Percentiles rank a stretch among this genome's conserved stretches.
These are phyloP conservation scores for Zoysia matrella DNA, from an alignment of 202 grass and related monocot genomes.

Conservation along the genomic window DNA sequence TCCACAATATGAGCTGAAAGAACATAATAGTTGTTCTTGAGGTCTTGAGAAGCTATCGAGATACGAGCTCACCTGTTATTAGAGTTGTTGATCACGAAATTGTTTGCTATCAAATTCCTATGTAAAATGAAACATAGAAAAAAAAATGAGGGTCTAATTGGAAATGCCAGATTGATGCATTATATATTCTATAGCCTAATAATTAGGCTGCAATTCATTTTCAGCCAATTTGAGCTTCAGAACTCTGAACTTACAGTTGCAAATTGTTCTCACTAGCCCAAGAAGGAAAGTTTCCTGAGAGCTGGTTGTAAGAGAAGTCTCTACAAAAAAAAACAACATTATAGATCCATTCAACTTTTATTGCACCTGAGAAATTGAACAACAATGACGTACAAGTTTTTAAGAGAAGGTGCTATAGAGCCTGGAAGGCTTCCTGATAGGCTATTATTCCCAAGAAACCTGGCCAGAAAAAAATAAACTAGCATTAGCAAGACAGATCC, in stretches of 20 bases:
- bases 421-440: slow-evolving; percentile 72
- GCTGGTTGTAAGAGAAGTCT: slow-evolving; percentile 93
- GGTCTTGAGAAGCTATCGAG: neutral
- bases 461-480: slow-evolving; percentile 11
- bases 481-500: slow-evolving; percentile 10
- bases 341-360: slow-evolving; percentile 32
- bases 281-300: slow-evolving; percentile 79
- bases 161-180: neutral
- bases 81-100: slow-evolving; percentile 62
- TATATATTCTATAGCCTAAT: neutral
- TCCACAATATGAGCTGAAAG: slow-evolving; percentile 23
- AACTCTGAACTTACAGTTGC: slow-evolving; percentile 64
- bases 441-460: slow-evolving; percentile 92
- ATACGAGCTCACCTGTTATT: slow-evolving; percentile 60
- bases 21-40: slow-evolving; percentile 2
- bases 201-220: neutral
- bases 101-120: slow-evolving; percentile 92
- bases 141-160: slow-evolving; percentile 15
- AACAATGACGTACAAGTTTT: slow-evolving; percentile 53
- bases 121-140: slow-evolving; percentile 16
- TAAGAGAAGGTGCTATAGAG: slow-evolving; percentile 54
- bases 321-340: slow-evolving; percentile 36
- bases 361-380: neutral
- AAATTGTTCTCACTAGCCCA: slow-evolving; percentile 54
- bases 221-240: slow-evolving; percentile 26